A percentile compares a stretch with the other conserved stretches of the same genome.
Conservation (phyloP, 345 rosid species). For the Brassica rapa region DNA sequence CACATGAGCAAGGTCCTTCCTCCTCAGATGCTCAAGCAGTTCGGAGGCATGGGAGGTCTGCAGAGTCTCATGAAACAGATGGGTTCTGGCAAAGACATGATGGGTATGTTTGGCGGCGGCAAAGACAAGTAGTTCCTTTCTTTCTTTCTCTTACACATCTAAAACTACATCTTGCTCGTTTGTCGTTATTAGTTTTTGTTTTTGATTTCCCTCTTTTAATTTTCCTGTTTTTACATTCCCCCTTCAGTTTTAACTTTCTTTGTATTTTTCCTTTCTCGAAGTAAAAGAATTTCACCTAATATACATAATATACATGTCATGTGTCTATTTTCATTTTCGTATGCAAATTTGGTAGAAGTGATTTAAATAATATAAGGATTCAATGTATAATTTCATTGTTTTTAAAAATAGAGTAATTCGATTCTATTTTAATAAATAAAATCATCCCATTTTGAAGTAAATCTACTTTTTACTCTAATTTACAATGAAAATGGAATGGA, state of each 20-base stretch:
- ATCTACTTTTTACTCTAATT: no score
- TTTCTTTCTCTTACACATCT: background rate
- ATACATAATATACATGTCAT: background rate
- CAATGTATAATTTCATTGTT: no score
- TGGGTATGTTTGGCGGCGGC: slow-evolving; percentile 89
- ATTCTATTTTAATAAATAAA: no score
- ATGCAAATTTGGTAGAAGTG: background rate
- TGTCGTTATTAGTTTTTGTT: background rate
- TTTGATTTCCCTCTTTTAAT: background rate
- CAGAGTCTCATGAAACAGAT: slow-evolving; percentile 91
- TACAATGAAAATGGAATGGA: no score
- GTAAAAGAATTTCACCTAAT: background rate
- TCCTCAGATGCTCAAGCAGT: slow-evolving; percentile 87
- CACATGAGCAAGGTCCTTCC: slow-evolving; percentile 91
- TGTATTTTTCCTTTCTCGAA: background rate
- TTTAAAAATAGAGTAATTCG: no score
- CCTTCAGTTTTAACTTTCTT: background rate
- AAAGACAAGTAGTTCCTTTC: slow-evolving; percentile 39
- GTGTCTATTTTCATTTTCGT: background rate
- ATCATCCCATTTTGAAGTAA: no score
- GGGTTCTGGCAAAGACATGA: slow-evolving; percentile 89
- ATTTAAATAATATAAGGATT: no score
- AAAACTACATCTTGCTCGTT: background rate
- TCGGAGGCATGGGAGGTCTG: slow-evolving; percentile 93
- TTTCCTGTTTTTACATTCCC: background rate